These are phyloP conservation scores for Sporothrix schenckii DNA, from an alignment of 2,329 filamentous ascomycete genomes.

Conservation along the genomic window DNA sequence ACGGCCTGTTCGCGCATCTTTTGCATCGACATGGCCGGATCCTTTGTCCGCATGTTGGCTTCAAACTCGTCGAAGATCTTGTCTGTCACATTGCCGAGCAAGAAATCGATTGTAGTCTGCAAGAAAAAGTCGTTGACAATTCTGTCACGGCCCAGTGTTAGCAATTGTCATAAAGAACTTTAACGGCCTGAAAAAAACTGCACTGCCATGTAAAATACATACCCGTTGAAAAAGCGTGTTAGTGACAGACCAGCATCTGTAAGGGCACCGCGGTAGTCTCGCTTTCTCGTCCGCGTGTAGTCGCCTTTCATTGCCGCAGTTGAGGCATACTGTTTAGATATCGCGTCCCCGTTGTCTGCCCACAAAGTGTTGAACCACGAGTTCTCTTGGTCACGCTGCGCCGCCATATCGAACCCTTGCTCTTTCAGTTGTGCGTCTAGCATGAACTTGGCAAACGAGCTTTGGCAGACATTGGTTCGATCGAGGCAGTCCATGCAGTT, in stretches of 20 bases:
- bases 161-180: slow-evolving; percentile 29
- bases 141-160: slow-evolving; percentile 54
- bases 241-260: slow-evolving; percentile 90
- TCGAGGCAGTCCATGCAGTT: slow-evolving; percentile 99
- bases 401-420: slow-evolving; percentile 74
- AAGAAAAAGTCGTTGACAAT: slow-evolving; percentile 98
- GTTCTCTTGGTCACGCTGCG: slow-evolving; percentile 75
- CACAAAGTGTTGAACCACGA: slow-evolving; percentile 95
- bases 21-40: slow-evolving; percentile 83
- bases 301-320: slow-evolving; percentile 96
- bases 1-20: slow-evolving; percentile 87
- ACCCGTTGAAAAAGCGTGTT: slow-evolving; percentile 72
- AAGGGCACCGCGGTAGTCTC: slow-evolving; percentile 86
- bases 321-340: slow-evolving; percentile 93
- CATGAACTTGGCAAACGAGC: slow-evolving; percentile 81
- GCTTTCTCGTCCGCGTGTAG: slow-evolving; percentile 87
- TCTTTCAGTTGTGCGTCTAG: slow-evolving; percentile 77
- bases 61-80: slow-evolving; percentile 94
- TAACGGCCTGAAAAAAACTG: slow-evolving; percentile 13
- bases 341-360: slow-evolving; percentile 96
- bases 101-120: slow-evolving; percentile 91
- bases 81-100: slow-evolving; percentile 83
- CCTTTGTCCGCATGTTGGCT: slow-evolving; percentile 86
- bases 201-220: slow-evolving; percentile 39
- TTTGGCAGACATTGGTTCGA: slow-evolving; percentile 93